Conservation (phyloP, 371 early-diverging fungal species). For the Gilbertella persicaria region DNA sequence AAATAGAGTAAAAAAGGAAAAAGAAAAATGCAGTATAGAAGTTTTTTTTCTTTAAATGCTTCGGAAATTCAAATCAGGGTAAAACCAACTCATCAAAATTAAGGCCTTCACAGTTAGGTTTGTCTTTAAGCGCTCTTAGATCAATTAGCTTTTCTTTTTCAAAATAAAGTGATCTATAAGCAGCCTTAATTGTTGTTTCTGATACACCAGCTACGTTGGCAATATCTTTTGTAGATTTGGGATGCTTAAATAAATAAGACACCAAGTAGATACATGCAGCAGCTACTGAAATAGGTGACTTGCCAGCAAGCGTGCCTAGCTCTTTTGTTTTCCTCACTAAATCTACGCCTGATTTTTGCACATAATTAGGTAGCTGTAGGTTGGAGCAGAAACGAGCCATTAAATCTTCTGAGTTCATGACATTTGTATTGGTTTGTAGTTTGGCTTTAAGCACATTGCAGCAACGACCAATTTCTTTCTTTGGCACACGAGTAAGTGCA, state of each 20-base stretch:
- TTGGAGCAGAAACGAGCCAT: constrained; percentile 88
- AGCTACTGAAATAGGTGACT: constrained; percentile 87
- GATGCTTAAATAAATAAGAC: constrained; percentile 63
- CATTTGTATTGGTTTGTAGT: constrained; percentile 61
- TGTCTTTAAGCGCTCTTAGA: constrained; percentile 40
- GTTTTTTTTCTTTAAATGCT: background rate
- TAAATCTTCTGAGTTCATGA: constrained; percentile 74
- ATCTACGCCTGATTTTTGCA: constrained; percentile 68
- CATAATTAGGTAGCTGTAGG: constrained; percentile 68
- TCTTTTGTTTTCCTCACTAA: constrained; percentile 76
- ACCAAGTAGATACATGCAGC: constrained; percentile 89
- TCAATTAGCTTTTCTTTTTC: constrained; percentile 61
- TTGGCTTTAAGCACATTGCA: constrained; percentile 76
- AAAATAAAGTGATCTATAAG: constrained; percentile 70
- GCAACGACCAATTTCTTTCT: constrained; percentile 87
- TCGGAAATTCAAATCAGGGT: constrained; percentile 27
- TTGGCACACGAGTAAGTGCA: constrained; percentile 89
- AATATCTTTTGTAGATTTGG: constrained; percentile 74
- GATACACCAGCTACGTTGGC: constrained; percentile 84
- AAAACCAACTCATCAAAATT: constrained; percentile 46
- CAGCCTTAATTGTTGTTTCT: constrained; percentile 86
- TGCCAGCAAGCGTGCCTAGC: constrained; percentile 83
- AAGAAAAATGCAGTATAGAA: background rate
- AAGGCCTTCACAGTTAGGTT: constrained; percentile 40
- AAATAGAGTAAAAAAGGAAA: constrained; percentile 2